Base-by-base conservation (phyloP, 805 yeast species). In the Brettanomyces nanus region DNA sequence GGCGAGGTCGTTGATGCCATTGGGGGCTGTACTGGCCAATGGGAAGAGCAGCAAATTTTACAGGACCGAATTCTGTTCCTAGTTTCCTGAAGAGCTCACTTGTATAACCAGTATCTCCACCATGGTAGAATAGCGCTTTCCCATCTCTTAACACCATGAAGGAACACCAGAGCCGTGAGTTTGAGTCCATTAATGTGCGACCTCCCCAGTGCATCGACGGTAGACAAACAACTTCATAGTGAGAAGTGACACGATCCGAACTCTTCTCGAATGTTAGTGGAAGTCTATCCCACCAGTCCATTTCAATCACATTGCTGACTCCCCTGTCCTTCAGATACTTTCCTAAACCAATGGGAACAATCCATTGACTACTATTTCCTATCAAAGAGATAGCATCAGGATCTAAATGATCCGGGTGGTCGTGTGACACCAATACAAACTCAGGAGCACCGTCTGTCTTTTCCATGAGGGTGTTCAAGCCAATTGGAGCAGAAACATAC, bases 191-290 rank as follows among this genome's bases (percentile, higher is more conserved):
- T n/a, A 89, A 58, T 25, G 73, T 71, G 27, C 96, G 62, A 0
- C 97, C 97, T 1, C 95, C 83, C 97, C 97, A 90, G 59, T 90
- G 97, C 94, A 82, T 81, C 0, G 97, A 86, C 0, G 97, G 97
- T 0, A 92, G 73, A 57, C 96, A 85, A 1, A 85, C 89, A 14
- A 90, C 66, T 47, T 85, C 87, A 64, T 81, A 87, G 5, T 65
- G 65, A 14, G 14, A n/a, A 15, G 10, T 2, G 13, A 7, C 15
- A n/a, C 33, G 13, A 4, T 54, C 51, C 17, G 53, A 56, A 2
- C 51, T 49, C 5, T 51, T 39, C 11, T 28, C 22, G 15, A 52
- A 47, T 7, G 46, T 40, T 19, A 78, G 43, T 3, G 74, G 62
- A 14, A 69, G 67, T 21, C 69, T 61, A 37, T 87, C 87, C 97